Evolutionary conservation across 2,329 filamentous ascomycete genomes (phyloP), one percentile per base, ranked within the genome.

Genomic region (Xylariaceae sp.): DNA sequence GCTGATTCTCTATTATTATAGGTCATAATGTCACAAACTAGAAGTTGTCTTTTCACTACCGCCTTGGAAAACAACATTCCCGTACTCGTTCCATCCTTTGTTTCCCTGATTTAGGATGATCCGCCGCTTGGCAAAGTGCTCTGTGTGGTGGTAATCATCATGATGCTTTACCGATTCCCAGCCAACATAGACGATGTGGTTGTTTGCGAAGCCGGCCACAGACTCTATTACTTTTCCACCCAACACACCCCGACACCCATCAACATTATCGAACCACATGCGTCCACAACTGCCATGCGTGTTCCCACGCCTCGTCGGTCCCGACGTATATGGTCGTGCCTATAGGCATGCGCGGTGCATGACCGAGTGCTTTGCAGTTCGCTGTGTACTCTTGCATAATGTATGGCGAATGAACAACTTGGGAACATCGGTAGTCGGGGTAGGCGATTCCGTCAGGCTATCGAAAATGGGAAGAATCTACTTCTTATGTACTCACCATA

Each of bases 121-220:
- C 22, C 59, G 55, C 34, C 25, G 22, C 21, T 57, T 52, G 12
- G 32, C 45, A 41, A 67, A 67, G 38, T 66, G 58, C 41, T 60
- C 53, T 3, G 60, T 66, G 40, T 60, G 53, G 44, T 67, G 65
- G 47, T 67, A 67, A 16, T 49, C 55, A 32, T 66, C 59, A 46
- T 67, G 64, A 20, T 61, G 40, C 35, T 61, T 55, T 5, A 64
- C 53, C 40, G 52, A 62, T 46, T 64, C 56, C 66, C 63, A 66
- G n/a, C 61, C 63, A 7, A 66, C 63, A 44, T 59, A 62, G 17
- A 64, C 64, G 6, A 66, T 47, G 52, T 62, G 66, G 21, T 55
- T 58, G 5, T 46, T 48, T 7, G 49, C 50, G 21, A 55, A 43
- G 8, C 57, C 60, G 17, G 62, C 59, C 12, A 66, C 54, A 2